Conservation (phyloP, 2,329 filamentous ascomycete species). For the Colletotrichum tabaci region DNA sequence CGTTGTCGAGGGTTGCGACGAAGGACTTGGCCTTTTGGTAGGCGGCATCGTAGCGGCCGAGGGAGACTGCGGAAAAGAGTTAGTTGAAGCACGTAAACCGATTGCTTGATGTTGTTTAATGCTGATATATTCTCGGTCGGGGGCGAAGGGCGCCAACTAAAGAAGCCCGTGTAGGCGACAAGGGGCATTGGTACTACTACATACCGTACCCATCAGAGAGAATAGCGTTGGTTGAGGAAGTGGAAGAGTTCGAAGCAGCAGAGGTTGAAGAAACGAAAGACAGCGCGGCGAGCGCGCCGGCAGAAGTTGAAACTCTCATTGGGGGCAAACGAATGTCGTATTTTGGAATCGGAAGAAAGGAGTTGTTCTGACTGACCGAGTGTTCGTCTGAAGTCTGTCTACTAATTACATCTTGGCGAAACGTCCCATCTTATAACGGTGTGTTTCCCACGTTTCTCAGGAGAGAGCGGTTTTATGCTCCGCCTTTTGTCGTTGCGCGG, state of each 20-base stretch:
- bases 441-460: neutral
- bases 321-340: constrained; percentile 25
- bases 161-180: too few relatives aligned
- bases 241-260: constrained; percentile 29
- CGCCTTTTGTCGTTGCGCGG: constrained; percentile 28
- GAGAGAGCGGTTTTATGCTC: neutral
- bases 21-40: constrained; percentile 36
- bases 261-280: constrained; percentile 24
- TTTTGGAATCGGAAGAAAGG: neutral
- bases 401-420: constrained; percentile 7
- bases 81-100: neutral
- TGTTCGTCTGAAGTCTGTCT: constrained; percentile 18
- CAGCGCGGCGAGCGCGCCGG: constrained; percentile 27
- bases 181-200: neutral
- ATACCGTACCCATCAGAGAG: constrained; percentile 32
- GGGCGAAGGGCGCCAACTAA: too few relatives aligned
- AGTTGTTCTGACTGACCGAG: neutral
- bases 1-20: constrained; percentile 32
- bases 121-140: too few relatives aligned
- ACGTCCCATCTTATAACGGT: constrained; percentile 16
- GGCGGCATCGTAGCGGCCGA: constrained; percentile 24
- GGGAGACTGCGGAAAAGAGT: constrained; percentile 10
- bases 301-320: constrained; percentile 27
- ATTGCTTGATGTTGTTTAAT: too few relatives aligned
- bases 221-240: constrained; percentile 14